Base-by-base conservation (phyloP, 805 yeast genomes). In the Wickerhamiella shivajii region DNA sequence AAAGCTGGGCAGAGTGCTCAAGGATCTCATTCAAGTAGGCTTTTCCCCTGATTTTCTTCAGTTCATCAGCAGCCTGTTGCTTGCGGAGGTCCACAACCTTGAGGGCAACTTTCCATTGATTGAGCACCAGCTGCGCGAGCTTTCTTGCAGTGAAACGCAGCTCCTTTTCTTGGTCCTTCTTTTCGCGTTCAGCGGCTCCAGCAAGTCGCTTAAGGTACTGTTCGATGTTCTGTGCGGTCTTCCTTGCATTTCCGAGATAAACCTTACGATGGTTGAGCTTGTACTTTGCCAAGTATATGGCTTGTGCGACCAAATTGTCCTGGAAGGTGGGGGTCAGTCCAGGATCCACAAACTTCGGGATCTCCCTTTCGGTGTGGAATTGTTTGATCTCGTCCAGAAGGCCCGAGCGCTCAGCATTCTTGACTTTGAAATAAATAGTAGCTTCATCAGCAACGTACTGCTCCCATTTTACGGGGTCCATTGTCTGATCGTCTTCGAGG, bases 31-130 rank as follows among this genome's bases (percentile, higher is more conserved):
- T 73, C 37, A 87, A 62, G 51, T 85, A 93, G 46, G 80, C 79
- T 50, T 84, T 78, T 24, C 96, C 94, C 47, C 77, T 73, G 7
- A 70, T 68, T 34, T 79, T 70, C 50, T 83, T 77, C 45, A 77
- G 66, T 43, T 79, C 85, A 44, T 81, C 93, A 6, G 47, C 38
- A 9, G 40, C 41, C 39, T 68, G 76, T 44, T 78, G 81, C 40
- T 76, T 71, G 29, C 75, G 74, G 49, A 79, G 90, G 39, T 79
- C 60, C 11, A 74, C 77, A 10, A 63, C 61, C 51, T 79, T 83
- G 41, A 76, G 80, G 2, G 96, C 98, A 31, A 84, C 64, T 15
- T 66, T 60, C 99, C 99, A 90, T 48, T 90, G 74, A 52, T 75
- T 83, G 55, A 77, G 77, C 8, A 90, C 95, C 27, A 84, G 83